Evolutionary conservation across 2,329 filamentous ascomycete genomes (phyloP).

Genomic region (Claviceps purpurea): DNA sequence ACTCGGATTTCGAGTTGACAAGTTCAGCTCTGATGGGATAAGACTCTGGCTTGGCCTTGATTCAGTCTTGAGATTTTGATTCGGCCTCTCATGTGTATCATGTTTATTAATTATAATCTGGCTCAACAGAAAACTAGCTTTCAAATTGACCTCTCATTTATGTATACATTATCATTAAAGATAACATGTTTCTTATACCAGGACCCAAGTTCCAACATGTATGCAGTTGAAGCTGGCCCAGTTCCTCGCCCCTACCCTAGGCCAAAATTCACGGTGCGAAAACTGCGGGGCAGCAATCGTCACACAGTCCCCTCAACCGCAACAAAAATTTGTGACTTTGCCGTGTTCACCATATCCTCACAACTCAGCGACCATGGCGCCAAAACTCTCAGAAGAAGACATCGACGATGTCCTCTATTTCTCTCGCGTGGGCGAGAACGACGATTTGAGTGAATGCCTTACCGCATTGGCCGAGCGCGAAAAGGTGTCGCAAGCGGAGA

Average conservation of each 20-base stretch:
- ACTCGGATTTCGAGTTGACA: too few species aligned
- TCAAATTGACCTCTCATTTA: too few species aligned
- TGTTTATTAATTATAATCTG: too few species aligned
- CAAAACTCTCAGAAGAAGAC: slow-evolving; percentile 57
- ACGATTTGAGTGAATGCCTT: slow-evolving; percentile 50
- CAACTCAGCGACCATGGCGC: slow-evolving; percentile 25
- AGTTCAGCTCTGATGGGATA: too few species aligned
- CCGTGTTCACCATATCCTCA: slow-evolving; percentile 4
- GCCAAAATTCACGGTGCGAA: slow-evolving; percentile 18
- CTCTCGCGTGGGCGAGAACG: slow-evolving; percentile 62
- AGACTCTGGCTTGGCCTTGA: too few species aligned
- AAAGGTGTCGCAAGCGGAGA: slow-evolving; percentile 41
- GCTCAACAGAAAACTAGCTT: too few species aligned
- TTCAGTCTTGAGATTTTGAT: too few species aligned
- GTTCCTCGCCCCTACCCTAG: not conserved
- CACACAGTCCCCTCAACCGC: slow-evolving; percentile 27
- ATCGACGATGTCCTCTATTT: slow-evolving; percentile 89
- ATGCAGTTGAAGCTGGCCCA: too few species aligned
- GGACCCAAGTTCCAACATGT: too few species aligned
- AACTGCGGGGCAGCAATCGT: slow-evolving; percentile 17
- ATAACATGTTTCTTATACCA: too few species aligned
- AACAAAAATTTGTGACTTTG: slow-evolving; percentile 14
- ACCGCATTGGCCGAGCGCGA: slow-evolving; percentile 48
- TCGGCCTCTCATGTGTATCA: too few species aligned
- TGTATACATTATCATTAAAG: too few species aligned